Base-by-base conservation (phyloP, 139 green algal species). In the Chlamydomonas applanata region DNA sequence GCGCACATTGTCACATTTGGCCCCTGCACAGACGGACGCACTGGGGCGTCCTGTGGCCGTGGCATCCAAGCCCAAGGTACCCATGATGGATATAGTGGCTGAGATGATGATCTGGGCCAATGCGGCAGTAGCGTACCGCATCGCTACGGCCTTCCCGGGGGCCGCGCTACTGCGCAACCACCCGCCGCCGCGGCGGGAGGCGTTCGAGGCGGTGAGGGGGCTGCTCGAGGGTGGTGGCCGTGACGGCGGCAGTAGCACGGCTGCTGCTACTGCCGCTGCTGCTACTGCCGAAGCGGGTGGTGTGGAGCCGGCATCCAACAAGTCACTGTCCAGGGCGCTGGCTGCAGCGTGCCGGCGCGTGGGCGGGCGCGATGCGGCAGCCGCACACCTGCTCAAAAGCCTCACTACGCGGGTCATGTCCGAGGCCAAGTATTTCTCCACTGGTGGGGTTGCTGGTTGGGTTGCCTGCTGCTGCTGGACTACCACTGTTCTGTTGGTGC, bases 391-490 rank as follows among this genome's bases (percentile, higher is more conserved):
- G 4, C 60, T 90, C 22, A 80, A 77, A 34, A 73, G 77, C 5
- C 71, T 94, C 0, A 81, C 87, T 24, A 93, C 90, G 0, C 79
- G 86, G 14, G 84, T 86, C 49, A 95, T 95, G 90, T 85, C 69
- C 14, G 85, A 93, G 79, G 90, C 90, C 25, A 75, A 91, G 80
- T 81, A 81, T 60, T 72, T 81, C 30, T 63, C n/a, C 34, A 81
- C 75, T 29, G 75, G 75, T 52, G 20, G 9, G 25, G n/a, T n/a
- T n/a, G n/a, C n/a, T n/a, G n/a, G n/a, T n/a, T n/a, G n/a, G n/a
- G n/a, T n/a, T n/a, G n/a, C n/a, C n/a, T n/a, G n/a, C n/a, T n/a
- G n/a, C n/a, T n/a, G n/a, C n/a, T n/a, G n/a, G n/a, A n/a, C n/a
- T n/a, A n/a, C n/a, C n/a, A n/a, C n/a, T n/a, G n/a, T n/a, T n/a